Evolutionary conservation across 345 rosid genomes (phyloP), one percentile per base, ranked within the genome.

Genomic region (Citrus sp.): DNA sequence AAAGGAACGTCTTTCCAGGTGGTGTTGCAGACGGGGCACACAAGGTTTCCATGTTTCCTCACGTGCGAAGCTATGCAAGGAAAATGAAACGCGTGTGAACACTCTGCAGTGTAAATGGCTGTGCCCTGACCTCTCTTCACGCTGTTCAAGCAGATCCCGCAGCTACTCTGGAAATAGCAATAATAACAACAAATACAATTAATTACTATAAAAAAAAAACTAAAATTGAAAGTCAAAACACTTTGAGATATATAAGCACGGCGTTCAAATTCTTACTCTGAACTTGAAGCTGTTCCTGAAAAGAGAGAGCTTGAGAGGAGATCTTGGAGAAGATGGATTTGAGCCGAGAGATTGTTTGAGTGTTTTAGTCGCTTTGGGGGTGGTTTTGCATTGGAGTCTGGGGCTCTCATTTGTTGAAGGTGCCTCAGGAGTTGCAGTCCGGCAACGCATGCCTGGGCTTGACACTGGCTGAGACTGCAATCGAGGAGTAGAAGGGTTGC

Each of bases 41-140:
- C 76, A 22, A 92, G 90, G 10, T 72, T 85, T 28, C 83, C 87
- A 37, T 87, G 86, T n/a, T 86, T 86, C 51, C 89, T 84, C 37
- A 90, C 90, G 51, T 90, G 93, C 7, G 86, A 85, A 13, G 89
- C 87, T 32, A 95, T 80, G 81, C 98, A 95, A n/a, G 93, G 91
- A 73, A 92, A 93, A 77, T 95, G 98, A 79, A 95, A 95, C 38
- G 83, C 84, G 80, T 95, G 98, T 18, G 88, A 74, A 65, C 98
- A 95, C 77, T 93, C 98, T 14, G 98, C 98, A 37, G 98, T 95
- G 84, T 90, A 92, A 30, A 92, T 90, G 9, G 95, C 95, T 24
- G 92, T 89, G 5, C 94, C 98, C 73, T 92, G 90, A n/a, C 93
- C 95, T 6, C 90, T 87, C 83, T 87, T 91, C 81, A 92, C 94